These are phyloP conservation scores for Debaryomyces sp. DNA, from an alignment of 1,139 yeast species.

Conservation along the genomic window DNA sequence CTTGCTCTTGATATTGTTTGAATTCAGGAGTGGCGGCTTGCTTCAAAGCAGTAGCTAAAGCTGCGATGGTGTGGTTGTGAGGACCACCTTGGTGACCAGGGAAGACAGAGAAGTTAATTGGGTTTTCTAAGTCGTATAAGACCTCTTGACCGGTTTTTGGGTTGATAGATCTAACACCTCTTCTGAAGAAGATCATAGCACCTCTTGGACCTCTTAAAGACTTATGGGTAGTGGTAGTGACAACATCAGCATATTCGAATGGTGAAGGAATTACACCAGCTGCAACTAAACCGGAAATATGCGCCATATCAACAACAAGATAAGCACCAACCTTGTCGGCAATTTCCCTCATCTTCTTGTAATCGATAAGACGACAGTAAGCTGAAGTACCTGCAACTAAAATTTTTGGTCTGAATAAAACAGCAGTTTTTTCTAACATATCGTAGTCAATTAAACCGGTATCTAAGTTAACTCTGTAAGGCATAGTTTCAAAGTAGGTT, in stretches of 20 bases:
- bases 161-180: conserved; percentile 88
- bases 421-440: conserved; percentile 86
- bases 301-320: conserved; percentile 97
- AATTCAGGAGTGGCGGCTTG: conserved; percentile 94
- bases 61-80: conserved; percentile 97
- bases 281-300: conserved; percentile 93
- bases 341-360: conserved; percentile 92
- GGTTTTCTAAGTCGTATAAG: conserved; percentile 87
- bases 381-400: conserved; percentile 98
- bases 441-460: conserved; percentile 97
- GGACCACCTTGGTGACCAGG: conserved; percentile 99
- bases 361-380: conserved; percentile 92
- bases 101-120: conserved; percentile 97
- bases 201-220: conserved; percentile 99
- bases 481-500: conserved; percentile 97
- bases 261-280: conserved; percentile 98
- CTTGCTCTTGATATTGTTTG: conserved; percentile 86
- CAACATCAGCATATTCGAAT: conserved; percentile 94
- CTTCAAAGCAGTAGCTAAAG: conserved; percentile 93
- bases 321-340: conserved; percentile 98
- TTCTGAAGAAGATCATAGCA: conserved; percentile 97
- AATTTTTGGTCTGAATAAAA: conserved; percentile 91
- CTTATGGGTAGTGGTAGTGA: conserved; percentile 97
- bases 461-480: conserved; percentile 87
- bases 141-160: conserved; percentile 92